Evolutionary conservation across 2,329 filamentous ascomycete species (phyloP).

Genomic region (Penicillium griseofulvum): DNA sequence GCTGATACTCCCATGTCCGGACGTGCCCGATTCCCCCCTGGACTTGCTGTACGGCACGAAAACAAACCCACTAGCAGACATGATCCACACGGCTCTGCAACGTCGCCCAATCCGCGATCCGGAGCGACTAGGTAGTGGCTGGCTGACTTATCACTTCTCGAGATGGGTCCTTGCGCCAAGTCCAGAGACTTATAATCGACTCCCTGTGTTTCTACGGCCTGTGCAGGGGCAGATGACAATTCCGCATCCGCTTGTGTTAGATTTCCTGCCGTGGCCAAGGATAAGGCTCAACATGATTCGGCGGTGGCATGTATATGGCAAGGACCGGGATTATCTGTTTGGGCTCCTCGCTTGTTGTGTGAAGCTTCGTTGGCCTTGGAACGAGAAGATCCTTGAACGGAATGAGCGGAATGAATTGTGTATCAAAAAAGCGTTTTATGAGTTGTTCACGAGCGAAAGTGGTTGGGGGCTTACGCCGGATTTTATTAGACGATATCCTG

Average conservation of each 20-base stretch:
- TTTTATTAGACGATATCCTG: slow-evolving; percentile 24
- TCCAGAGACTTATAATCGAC: slow-evolving; percentile 17
- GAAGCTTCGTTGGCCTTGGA: slow-evolving; percentile 29
- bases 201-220: slow-evolving; percentile 21
- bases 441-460: slow-evolving; percentile 20
- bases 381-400: slow-evolving; percentile 22
- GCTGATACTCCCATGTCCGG: slow-evolving; percentile 19
- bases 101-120: slow-evolving; percentile 25
- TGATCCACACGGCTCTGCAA: slow-evolving; percentile 20
- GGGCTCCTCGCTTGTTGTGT: slow-evolving; percentile 21
- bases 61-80: slow-evolving; percentile 25
- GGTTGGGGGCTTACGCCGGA: slow-evolving; percentile 28
- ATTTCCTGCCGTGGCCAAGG: slow-evolving; percentile 24
- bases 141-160: slow-evolving; percentile 20
- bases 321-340: slow-evolving; percentile 14
- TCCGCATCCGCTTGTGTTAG: slow-evolving; percentile 20
- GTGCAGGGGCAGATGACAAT: slow-evolving; percentile 18
- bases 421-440: slow-evolving; percentile 17
- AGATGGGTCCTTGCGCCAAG: slow-evolving; percentile 25
- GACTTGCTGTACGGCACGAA: slow-evolving; percentile 29
- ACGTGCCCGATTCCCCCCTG: slow-evolving; percentile 21
- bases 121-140: slow-evolving; percentile 25
- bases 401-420: slow-evolving; percentile 19
- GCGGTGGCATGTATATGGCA: slow-evolving; percentile 20
- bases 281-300: slow-evolving; percentile 25